These are phyloP conservation scores for Nectriaceae sp. DNA, from an alignment of 2,329 filamentous ascomycete species.

Conservation along the genomic window DNA sequence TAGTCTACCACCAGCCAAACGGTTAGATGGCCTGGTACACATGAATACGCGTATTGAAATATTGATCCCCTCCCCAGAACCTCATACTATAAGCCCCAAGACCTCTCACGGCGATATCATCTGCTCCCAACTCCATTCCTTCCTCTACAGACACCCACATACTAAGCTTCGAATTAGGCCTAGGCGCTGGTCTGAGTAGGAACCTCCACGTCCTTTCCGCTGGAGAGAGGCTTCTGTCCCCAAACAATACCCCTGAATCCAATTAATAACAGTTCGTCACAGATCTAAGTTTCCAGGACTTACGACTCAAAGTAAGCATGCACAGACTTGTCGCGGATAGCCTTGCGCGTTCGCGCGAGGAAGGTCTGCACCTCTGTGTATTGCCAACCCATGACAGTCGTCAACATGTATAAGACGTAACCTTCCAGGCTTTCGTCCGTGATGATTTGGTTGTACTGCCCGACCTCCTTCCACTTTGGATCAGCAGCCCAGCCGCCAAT, in stretches of 20 bases:
- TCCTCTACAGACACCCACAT: no score
- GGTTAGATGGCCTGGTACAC: no score
- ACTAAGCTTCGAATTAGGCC: no score
- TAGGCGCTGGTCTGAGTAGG: no score
- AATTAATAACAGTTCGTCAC: neutral
- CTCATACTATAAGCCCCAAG: no score
- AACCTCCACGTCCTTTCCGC: no score
- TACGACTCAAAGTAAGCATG: conserved; percentile 27
- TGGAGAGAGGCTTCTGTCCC: neutral
- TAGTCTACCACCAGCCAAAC: no score
- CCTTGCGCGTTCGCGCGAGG: conserved; percentile 26
- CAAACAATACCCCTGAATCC: neutral
- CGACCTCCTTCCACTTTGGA: conserved; percentile 23
- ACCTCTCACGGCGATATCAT: no score
- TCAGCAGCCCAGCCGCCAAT: conserved; percentile 25
- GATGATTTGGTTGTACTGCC: conserved; percentile 30
- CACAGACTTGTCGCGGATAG: conserved; percentile 19
- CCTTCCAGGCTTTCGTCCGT: conserved; percentile 37
- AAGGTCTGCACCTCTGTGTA: conserved; percentile 24
- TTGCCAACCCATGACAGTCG: conserved; percentile 30
- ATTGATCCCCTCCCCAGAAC: no score
- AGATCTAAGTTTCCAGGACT: conserved; percentile 8
- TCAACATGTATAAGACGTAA: conserved; percentile 27
- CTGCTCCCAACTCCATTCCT: no score
- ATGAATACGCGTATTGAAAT: no score